phyloP scores from a whole-genome alignment of 2,329 filamentous ascomycete species.

The Colletotrichum godetiae region DNA sequence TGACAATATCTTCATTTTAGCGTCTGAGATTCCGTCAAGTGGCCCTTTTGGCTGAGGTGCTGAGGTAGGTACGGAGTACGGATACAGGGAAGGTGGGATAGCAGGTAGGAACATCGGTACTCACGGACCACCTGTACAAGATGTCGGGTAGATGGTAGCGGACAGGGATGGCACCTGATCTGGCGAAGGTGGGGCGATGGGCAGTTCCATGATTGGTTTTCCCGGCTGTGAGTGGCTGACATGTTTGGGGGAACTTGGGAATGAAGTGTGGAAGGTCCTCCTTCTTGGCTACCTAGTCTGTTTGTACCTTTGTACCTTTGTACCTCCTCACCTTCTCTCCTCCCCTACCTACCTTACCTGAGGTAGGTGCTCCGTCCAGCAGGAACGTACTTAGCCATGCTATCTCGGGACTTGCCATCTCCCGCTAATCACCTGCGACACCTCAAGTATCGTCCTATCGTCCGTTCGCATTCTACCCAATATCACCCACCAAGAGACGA shows the following conservation, averaged over 20 bases:
- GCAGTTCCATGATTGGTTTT: not conserved
- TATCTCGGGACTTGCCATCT: constrained; percentile 6
- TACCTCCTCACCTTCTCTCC: too few species aligned
- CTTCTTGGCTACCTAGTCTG: too few species aligned
- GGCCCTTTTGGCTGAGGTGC: not conserved
- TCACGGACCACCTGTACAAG: not conserved
- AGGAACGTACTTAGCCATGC: not conserved
- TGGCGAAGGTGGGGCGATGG: not conserved
- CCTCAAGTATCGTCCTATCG: constrained; percentile 22
- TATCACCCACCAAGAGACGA: not conserved
- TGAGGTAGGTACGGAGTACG: not conserved
- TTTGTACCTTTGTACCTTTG: too few species aligned
- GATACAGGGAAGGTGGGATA: not conserved
- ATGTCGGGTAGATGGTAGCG: not conserved
- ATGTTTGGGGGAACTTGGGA: not conserved
- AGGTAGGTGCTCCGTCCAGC: too few species aligned
- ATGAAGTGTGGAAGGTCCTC: not conserved
- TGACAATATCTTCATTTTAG: not conserved
- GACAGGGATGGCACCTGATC: not conserved
- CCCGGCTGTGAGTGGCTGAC: not conserved
- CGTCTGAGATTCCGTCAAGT: not conserved
- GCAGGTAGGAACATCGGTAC: not conserved
- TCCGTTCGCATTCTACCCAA: constrained; percentile 21
- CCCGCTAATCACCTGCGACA: constrained; percentile 15
- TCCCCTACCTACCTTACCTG: too few species aligned